Base-by-base conservation (phyloP, 1,284 basidiomycete genomes). In the Kalmanozyma brasiliensis region DNA sequence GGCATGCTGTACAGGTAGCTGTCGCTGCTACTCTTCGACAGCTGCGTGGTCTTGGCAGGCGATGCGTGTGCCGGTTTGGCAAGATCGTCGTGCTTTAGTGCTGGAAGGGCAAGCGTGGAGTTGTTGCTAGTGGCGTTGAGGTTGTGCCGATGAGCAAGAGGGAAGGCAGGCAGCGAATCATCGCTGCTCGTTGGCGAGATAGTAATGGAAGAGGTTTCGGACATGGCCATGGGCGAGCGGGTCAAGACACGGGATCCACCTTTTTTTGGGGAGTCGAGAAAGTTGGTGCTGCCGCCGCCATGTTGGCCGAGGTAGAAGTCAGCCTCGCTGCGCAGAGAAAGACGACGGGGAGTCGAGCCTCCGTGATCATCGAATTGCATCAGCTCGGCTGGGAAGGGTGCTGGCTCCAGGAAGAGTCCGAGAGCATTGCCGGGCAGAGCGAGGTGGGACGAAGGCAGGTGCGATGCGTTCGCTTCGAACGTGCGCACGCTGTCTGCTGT, bases 1-100 rank as follows among this genome's bases (percentile, higher is more conserved):
- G 65, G 65, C 59, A 68, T 68, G 46, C 61, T 61, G 52, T 68
- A 68, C 19, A 68, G 23, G n/a, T 32, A 46, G 34, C 49, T 59
- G 23, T 44, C 37, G n/a, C 33, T 41, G 14, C 17, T 32, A 14
- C 14, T 13, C 17, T 37, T 34, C 0, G 29, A 6, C 29, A 10
- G 7, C 11, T 36, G 2, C 11, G 30, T 17, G 8, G 20, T 14
- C 8, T 22, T 20, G n/a, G 13, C 8, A 3, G 38, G 9, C 5
- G 52, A 40, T 16, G n/a, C 14, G 9, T 14, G 14, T 8, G 26
- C 40, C 14, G 29, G 16, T 8, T 4, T 8, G 17, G 6, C 5
- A 17, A 33, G 19, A 8, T 37, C 36, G 16, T 40, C 19, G 10
- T 37, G 42, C 8, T 24, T 24, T 8, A 55, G 47, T 14, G 46